phyloP scores from a whole-genome alignment of 768 basidiomycete genomes.

The Boletus sp. region DNA sequence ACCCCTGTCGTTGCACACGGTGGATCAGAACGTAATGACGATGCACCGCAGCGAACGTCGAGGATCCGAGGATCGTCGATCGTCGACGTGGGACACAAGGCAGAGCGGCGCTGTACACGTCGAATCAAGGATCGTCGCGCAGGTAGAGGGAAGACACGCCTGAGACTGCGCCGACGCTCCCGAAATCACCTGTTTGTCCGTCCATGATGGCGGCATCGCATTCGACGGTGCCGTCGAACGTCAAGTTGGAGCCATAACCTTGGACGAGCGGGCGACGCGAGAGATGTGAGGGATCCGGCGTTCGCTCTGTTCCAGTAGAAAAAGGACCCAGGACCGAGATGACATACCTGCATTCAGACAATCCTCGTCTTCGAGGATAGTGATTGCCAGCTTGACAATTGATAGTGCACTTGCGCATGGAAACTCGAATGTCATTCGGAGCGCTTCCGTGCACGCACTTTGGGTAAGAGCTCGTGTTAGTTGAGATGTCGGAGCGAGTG shows the following conservation, averaged over 20 bases:
- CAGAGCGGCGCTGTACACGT: background rate
- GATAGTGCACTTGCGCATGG: constrained; percentile 35
- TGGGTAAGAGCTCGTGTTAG: background rate
- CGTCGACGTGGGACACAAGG: background rate
- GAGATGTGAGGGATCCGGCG: background rate
- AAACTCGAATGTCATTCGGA: constrained; percentile 21
- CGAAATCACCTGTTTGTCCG: constrained; percentile 51
- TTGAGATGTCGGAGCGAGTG: background rate
- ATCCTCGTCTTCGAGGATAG: constrained; percentile 62
- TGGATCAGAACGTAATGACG: background rate
- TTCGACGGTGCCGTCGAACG: constrained; percentile 70
- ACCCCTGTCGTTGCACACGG: constrained; percentile 43
- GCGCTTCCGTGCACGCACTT: constrained; percentile 54
- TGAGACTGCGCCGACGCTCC: constrained; percentile 70
- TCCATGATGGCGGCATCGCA: constrained; percentile 80
- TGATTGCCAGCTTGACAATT: constrained; percentile 54
- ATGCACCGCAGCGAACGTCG: background rate
- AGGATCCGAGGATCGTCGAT: background rate
- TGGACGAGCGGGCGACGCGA: background rate
- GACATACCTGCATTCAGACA: constrained; percentile 65
- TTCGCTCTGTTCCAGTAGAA: background rate
- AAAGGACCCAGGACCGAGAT: background rate
- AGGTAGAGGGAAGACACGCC: constrained; percentile 37
- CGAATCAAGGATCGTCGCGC: background rate
- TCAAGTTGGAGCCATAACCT: constrained; percentile 81